phyloP scores from a whole-genome alignment of 2,329 filamentous ascomycete genomes.

The Pyrenochaeta sp. region DNA sequence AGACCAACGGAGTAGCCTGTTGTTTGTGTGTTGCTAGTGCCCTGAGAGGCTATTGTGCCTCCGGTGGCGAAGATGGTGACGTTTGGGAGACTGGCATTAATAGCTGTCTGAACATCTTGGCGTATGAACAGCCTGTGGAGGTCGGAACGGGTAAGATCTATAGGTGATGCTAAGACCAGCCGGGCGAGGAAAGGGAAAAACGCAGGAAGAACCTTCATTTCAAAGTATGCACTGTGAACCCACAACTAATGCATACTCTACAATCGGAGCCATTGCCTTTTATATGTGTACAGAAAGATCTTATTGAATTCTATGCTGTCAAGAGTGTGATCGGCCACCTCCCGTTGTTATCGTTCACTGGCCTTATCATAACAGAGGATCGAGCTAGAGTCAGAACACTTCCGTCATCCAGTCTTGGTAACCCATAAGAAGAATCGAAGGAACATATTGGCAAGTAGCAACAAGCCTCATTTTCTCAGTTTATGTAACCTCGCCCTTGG shows the following conservation, averaged over 20 bases:
- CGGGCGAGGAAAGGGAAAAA: slow-evolving; percentile 30
- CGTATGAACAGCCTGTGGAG: slow-evolving; percentile 35
- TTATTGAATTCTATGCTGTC: background rate
- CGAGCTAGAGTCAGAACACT: slow-evolving; percentile 2
- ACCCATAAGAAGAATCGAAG: slow-evolving; percentile 1
- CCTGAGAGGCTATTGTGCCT: slow-evolving; percentile 67
- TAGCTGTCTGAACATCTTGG: slow-evolving; percentile 41
- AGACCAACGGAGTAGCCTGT: slow-evolving; percentile 64
- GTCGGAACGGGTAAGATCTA: slow-evolving; percentile 22
- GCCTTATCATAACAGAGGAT: slow-evolving; percentile 12
- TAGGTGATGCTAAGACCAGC: slow-evolving; percentile 30
- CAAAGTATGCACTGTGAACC: slow-evolving; percentile 1
- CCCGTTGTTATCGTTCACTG: slow-evolving; percentile 10
- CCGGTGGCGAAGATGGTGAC: slow-evolving; percentile 67
- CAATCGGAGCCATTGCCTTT: background rate
- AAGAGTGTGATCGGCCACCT: slow-evolving; percentile 3
- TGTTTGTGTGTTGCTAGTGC: slow-evolving; percentile 59
- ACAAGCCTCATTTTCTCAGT: slow-evolving; percentile 3
- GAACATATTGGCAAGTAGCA: slow-evolving; percentile 1
- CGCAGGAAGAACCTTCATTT: slow-evolving; percentile 32
- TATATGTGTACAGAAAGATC: slow-evolving; percentile 4
- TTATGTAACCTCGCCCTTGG: background rate
- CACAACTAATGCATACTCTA: background rate
- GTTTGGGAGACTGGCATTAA: slow-evolving; percentile 61
- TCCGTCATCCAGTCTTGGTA: slow-evolving; percentile 12